Base-by-base conservation (phyloP, 768 basidiomycete genomes). In the Calvatia gigantea region DNA sequence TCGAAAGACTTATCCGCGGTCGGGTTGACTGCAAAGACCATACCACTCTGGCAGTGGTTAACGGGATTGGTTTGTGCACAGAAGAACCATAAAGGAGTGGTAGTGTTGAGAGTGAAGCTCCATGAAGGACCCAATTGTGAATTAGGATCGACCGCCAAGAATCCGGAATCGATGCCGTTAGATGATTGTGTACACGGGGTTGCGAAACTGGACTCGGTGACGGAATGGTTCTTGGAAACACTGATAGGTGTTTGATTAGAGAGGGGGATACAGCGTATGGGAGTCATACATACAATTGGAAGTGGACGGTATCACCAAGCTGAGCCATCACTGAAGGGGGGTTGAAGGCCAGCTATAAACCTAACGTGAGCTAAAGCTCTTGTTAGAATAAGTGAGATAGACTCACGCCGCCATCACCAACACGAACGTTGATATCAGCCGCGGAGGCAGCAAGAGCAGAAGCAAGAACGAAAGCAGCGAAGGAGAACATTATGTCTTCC, bases 11-110 rank as follows among this genome's bases (percentile, higher is more conserved):
- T 81, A 19, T 68, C 64, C 4, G 71, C 64, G 12, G 73, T 76
- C 11, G 79, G 75, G 64, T 84, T 84, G 28, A 84, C 67, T 21
- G 82, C 77, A 67, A 86, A 84, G 44, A 86, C 84, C 83, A 84
- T 84, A 60, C 83, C 83, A 4, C 44, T 25, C 29, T 69, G 56
- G 64, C 84, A 86, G 65, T 83, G 81, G 56, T 70, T 77, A 1
- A 52, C 62, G 28, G 70, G 65, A 9, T 9, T 61, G 1, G 70
- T 73, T 67, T 85, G 82, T 15, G 71, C 73, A 59, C 83, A 85
- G 75, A 74, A 83, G 75, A 85, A 84, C 83, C 83, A 86, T 23
- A 83, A 66, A 9, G 84, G 81, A 2, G 70, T 60, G n/a, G 73
- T 67, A 15, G 81, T 70, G 49, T 70, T 66, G 51, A 84, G 62